Evolutionary conservation across 2,329 filamentous ascomycete genomes (phyloP), one percentile per base, ranked within the genome.

Genomic region (Coniochaeta sp.): DNA sequence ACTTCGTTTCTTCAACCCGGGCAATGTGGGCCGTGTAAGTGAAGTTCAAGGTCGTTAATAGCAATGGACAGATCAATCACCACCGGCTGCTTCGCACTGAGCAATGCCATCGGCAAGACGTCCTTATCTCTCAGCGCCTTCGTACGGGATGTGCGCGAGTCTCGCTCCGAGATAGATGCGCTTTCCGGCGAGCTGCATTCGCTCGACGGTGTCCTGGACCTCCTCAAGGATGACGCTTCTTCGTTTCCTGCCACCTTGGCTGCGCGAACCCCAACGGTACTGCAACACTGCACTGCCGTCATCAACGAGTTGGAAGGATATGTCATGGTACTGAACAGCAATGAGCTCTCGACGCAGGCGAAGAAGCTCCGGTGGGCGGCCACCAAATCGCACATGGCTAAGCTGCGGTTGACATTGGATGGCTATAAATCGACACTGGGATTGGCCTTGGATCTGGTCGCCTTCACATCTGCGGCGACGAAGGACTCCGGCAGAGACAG

Each of bases 161-260:
- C 75, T 2, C 71, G 75, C 17, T 65, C 71, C 36, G 75, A 76
- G 26, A 66, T 77, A 17, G 71, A 76, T 38, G 68, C 64, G 33
- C 69, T 78, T 40, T 73, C 74, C 34, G 71, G 73, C 61, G 76
- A 78, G 62, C 64, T 79, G 31, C 71, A 77, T 61, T 76, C 75
- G 47, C 69, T 79, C 56, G 71, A 74, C 59, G 70, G 70, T 38
- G 71, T 77, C 1, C 65, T 78, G 9, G 69, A 71, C 57, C 66
- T 77, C 16, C 63, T 78, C 57, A 71, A 69, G 54, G 74, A 77
- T 60, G 76, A 78, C 63, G 73, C 72, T 8, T 64, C 65, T 4
- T 60, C 68, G 28, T 72, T 78, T 40, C 75, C 76, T 9, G 59
- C 66, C 7, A 67, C 72, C 36, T 62, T 79, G 44, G 73, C 72